A percentile compares a stretch with the other conserved stretches of the same genome.
phyloP scores from a whole-genome alignment of 2,329 filamentous ascomycete genomes.

The Rhytidhysteron rufulum region DNA sequence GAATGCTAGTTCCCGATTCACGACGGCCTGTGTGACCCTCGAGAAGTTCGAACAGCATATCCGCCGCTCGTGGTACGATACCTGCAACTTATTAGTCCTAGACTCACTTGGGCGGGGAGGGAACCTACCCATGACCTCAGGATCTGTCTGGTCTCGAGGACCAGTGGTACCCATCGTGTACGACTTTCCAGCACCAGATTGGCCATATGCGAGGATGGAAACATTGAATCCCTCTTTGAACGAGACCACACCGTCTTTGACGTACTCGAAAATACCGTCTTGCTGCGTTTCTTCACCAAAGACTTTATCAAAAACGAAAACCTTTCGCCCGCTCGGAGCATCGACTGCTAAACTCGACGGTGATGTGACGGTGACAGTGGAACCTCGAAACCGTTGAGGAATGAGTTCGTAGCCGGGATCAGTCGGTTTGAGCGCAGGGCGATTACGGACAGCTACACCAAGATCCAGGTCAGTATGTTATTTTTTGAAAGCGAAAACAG shows the following conservation, averaged over 20 bases:
- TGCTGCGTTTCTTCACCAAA: slow-evolving; percentile 81
- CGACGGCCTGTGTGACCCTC: slow-evolving; percentile 59
- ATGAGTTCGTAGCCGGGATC: slow-evolving; percentile 95
- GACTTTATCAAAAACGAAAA: slow-evolving; percentile 95
- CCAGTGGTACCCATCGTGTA: slow-evolving; percentile 98
- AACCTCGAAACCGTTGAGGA: slow-evolving; percentile 88
- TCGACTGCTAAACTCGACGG: slow-evolving; percentile 84
- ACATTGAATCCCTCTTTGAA: slow-evolving; percentile 98
- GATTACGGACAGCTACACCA: slow-evolving; percentile 77
- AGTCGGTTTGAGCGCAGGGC: slow-evolving; percentile 74
- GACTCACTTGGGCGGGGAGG: no score
- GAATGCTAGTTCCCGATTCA: slow-evolving; percentile 70
- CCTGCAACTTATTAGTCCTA: slow-evolving; percentile 57
- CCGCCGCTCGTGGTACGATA: slow-evolving; percentile 90
- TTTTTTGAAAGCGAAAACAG: slow-evolving; percentile 6
- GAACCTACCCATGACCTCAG: slow-evolving; percentile 71
- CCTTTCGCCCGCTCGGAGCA: slow-evolving; percentile 84
- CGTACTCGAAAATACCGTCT: slow-evolving; percentile 90
- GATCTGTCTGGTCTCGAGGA: slow-evolving; percentile 68
- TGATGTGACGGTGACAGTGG: slow-evolving; percentile 86
- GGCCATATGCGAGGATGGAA: slow-evolving; percentile 91
- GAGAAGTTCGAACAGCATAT: slow-evolving; percentile 82
- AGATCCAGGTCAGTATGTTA: slow-evolving; percentile 18
- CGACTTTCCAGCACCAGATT: slow-evolving; percentile 96
- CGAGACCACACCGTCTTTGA: slow-evolving; percentile 81